Conservation (phyloP, 164 flowering plant species). For the Litsea cubeba region DNA sequence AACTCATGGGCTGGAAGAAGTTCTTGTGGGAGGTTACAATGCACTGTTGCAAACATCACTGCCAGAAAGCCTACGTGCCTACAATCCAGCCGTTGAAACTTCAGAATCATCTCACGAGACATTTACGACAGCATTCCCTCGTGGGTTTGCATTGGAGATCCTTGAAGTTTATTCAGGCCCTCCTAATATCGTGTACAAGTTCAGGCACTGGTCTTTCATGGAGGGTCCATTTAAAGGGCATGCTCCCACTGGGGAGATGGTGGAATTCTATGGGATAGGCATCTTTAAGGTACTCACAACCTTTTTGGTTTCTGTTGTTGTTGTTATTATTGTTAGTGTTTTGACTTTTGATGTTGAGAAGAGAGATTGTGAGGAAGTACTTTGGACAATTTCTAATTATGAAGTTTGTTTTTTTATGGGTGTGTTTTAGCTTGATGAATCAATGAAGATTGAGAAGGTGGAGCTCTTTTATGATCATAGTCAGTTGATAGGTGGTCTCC, state of each 20-base stretch:
- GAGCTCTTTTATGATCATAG: conserved; percentile 56
- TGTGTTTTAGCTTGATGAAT: conserved; percentile 29
- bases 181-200: conserved; percentile 59
- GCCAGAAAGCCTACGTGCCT: conserved; percentile 36
- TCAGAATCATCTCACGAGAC: conserved; percentile 18
- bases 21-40: conserved; percentile 66
- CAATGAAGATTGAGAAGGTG: conserved; percentile 44
- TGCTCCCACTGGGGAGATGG: conserved; percentile 60
- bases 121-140: conserved; percentile 52
- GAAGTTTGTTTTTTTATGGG: no score
- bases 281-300: conserved; percentile 34
- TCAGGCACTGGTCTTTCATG: conserved; percentile 83
- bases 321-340: neutral
- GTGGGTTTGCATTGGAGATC: conserved; percentile 69
- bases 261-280: conserved; percentile 47
- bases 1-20: neutral
- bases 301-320: no score
- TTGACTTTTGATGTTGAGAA: neutral
- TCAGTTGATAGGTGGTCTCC: conserved; percentile 41
- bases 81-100: conserved; percentile 34
- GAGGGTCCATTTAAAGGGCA: conserved; percentile 82
- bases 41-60: conserved; percentile 40
- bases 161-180: conserved; percentile 64
- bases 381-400: no score
- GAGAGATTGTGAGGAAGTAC: neutral